A percentile compares a stretch with the other conserved stretches of the same genome.
Conservation (phyloP, 129 eudicot genomes). For the Tanacetum coccineum region DNA sequence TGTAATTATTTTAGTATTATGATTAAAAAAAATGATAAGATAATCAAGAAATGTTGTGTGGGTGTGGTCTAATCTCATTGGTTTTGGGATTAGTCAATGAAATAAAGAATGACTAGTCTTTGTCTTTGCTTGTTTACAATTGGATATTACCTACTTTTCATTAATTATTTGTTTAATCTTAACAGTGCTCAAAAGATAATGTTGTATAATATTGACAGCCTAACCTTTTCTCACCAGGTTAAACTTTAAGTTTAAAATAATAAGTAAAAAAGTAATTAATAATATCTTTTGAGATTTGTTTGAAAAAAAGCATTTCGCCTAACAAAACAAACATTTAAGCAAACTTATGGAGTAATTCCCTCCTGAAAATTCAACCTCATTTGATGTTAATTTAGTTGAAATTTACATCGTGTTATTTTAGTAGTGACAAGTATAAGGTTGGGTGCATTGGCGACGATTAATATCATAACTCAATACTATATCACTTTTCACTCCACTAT, state of each 20-base stretch:
- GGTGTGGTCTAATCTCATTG: constrained; percentile 32
- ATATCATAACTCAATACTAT: too few relatives aligned
- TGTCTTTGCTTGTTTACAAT: constrained; percentile 28
- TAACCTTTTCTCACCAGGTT: constrained; percentile 11
- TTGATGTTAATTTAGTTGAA: neutral
- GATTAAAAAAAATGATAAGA: neutral
- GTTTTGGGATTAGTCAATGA: constrained; percentile 28
- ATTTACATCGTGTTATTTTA: too few relatives aligned
- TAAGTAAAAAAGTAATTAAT: neutral
- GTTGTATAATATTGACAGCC: constrained; percentile 24
- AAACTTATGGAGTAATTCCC: too few relatives aligned
- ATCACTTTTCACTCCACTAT: too few relatives aligned
- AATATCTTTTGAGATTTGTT: neutral
- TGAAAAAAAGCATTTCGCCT: neutral
- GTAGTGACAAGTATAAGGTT: too few relatives aligned
- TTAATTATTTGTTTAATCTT: neutral
- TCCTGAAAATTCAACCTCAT: neutral
- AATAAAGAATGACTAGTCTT: constrained; percentile 25
- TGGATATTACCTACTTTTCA: constrained; percentile 34
- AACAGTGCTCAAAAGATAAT: constrained; percentile 28
- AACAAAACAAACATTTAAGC: neutral
- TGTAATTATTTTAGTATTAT: too few relatives aligned
- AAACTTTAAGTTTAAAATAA: neutral
- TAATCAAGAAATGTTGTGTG: constrained; percentile 16
- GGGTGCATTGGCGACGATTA: too few relatives aligned